phyloP scores from a whole-genome alignment of 345 rosid genomes.

The Eutrema heterophyllum region DNA sequence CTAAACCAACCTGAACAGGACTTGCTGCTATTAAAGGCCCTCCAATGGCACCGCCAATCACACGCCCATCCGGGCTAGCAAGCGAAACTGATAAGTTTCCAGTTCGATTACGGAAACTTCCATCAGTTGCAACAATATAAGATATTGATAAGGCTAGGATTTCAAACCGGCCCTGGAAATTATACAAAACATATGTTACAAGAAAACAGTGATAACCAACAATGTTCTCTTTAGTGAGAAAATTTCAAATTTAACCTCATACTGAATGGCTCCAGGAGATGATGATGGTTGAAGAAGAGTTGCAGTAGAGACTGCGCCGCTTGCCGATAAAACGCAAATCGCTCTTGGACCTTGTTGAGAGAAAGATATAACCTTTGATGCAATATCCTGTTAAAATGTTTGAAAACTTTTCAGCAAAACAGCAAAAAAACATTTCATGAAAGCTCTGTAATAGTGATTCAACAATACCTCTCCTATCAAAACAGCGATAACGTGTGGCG shows the following conservation, averaged over 20 bases:
- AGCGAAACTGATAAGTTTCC: constrained; percentile 86
- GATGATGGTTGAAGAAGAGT: constrained; percentile 77
- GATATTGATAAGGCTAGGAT: constrained; percentile 81
- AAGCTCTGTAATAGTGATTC: background rate
- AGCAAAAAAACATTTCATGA: background rate
- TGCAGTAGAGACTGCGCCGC: constrained; percentile 84
- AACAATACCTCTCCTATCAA: constrained; percentile 67
- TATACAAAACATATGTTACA: constrained; percentile 15
- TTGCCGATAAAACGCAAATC: constrained; percentile 79
- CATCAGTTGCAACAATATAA: constrained; percentile 42
- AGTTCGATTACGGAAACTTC: constrained; percentile 49
- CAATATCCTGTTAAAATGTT: constrained; percentile 56
- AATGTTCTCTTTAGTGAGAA: background rate
- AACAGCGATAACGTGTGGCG: constrained; percentile 65
- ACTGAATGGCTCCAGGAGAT: constrained; percentile 73
- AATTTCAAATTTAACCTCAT: constrained; percentile 51
- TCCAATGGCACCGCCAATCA: constrained; percentile 90
- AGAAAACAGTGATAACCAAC: background rate
- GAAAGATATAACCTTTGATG: constrained; percentile 72
- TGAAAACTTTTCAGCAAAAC: background rate
- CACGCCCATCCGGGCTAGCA: constrained; percentile 92
- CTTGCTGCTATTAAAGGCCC: constrained; percentile 90
- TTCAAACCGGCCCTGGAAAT: constrained; percentile 79
- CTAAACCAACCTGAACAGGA: constrained; percentile 63
- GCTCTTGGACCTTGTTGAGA: constrained; percentile 89